Base-by-base conservation (phyloP, 2,329 filamentous ascomycete genomes). In the Fusarium secorum region DNA sequence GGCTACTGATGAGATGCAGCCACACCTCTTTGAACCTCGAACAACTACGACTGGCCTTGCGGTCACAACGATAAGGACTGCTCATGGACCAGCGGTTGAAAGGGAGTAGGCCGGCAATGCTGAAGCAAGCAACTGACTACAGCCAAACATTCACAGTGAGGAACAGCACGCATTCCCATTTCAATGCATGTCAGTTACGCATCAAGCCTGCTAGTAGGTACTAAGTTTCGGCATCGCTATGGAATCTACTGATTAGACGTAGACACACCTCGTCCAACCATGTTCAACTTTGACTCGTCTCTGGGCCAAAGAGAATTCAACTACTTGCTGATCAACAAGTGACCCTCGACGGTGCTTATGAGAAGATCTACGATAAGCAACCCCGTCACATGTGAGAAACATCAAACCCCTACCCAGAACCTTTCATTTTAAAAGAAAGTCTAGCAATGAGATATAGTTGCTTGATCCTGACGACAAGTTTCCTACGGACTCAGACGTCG, bases 201-300 rank as follows among this genome's bases (percentile, higher is more conserved):
- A 32, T 18, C 8, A 3, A 49, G 45, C 15, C n/a, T 49, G 8
- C 28, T 33, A 4, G 4, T 4, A 32, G 15, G n/a, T 48, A 11
- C 15, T 30, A 44, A 49, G 11, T 4, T 8, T 33, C 10, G 28
- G 10, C 22, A 11, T 22, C 15, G 6, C n/a, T 33, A 3, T 17
- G 4, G 2, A 17, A 18, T 7, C 3, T 7, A 11, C 15, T 14
- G 28, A 20, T 10, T 7, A 32, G 28, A 22, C 1, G 7, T 13
- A 32, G 28, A 33, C n/a, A 30, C 7, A 48, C 28, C 7, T 11
- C 2, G 4, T 4, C 15, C 7, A 7, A 32, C 8, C 28, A 32
- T 5, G n/a, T 10, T 18, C 17, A 14, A 18, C 7, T 48, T 14
- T 11, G 4, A 10, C 28, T 32, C 20, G n/a, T 32, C 28, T 32